Conservation (phyloP, 169 alveolate genomes). For the Plasmodium inui region DNA sequence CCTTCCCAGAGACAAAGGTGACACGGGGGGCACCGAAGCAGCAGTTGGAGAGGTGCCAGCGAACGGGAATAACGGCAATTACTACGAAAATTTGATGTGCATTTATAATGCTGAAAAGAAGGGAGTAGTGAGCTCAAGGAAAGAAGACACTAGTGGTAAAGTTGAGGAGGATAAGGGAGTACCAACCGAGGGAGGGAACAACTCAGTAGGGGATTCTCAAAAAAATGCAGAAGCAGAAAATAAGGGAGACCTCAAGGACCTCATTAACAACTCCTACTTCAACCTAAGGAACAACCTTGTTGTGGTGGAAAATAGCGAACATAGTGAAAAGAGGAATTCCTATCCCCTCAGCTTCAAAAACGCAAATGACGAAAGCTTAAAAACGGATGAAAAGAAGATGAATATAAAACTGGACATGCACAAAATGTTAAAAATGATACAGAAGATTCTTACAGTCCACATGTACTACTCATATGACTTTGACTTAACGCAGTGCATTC, state of each 20-base stretch:
- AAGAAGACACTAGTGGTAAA: background rate
- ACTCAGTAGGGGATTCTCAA: background rate
- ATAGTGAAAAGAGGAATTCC: slow-evolving; percentile 21
- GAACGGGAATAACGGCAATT: background rate
- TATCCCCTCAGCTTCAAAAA: slow-evolving; percentile 16
- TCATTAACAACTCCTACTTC: slow-evolving; percentile 40
- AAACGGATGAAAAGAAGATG: slow-evolving; percentile 37
- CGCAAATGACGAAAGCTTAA: slow-evolving; percentile 11
- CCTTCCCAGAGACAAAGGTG: background rate
- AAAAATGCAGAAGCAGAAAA: background rate
- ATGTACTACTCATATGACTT: slow-evolving; percentile 72
- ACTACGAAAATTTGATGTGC: background rate
- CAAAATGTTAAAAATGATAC: slow-evolving; percentile 55
- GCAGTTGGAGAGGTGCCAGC: background rate
- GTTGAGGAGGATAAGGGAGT: background rate
- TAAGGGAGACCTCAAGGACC: slow-evolving; percentile 18
- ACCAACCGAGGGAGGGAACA: background rate
- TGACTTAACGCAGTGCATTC: slow-evolving; percentile 74
- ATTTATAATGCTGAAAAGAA: background rate
- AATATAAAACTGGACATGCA: slow-evolving; percentile 61
- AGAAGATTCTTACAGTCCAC: slow-evolving; percentile 23
- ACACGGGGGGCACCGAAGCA: background rate
- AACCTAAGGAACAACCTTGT: slow-evolving; percentile 1
- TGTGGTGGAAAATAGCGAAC: background rate
- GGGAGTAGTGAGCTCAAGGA: background rate